These are phyloP conservation scores for Talaromyces sp. DNA, from an alignment of 2,329 filamentous ascomycete genomes.

Conservation along the genomic window DNA sequence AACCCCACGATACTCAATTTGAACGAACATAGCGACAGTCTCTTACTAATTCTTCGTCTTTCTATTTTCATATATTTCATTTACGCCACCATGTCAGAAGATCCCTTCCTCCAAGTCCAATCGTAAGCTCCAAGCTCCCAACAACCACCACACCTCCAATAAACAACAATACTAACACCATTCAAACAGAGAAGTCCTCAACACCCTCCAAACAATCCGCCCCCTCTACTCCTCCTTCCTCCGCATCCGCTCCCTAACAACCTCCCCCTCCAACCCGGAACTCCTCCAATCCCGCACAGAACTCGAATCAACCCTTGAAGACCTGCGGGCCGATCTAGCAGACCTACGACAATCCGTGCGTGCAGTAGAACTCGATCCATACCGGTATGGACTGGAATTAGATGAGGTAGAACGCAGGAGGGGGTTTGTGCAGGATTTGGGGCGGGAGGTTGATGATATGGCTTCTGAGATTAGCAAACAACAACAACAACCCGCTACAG, in stretches of 20 bases:
- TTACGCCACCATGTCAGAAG: constrained; percentile 26
- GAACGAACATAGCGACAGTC: background rate
- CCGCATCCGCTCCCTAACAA: constrained; percentile 84
- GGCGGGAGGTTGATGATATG: constrained; percentile 86
- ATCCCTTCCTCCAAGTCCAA: constrained; percentile 52
- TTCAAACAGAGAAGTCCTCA: constrained; percentile 73
- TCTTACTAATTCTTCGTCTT: background rate
- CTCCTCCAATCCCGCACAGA: constrained; percentile 66
- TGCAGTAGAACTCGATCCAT: constrained; percentile 83
- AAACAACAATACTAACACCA: constrained; percentile 3
- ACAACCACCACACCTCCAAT: background rate
- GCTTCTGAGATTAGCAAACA: constrained; percentile 69
- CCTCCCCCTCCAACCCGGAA: constrained; percentile 68
- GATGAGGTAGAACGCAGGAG: constrained; percentile 79
- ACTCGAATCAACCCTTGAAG: constrained; percentile 72
- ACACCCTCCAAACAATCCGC: constrained; percentile 75
- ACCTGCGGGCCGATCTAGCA: constrained; percentile 79
- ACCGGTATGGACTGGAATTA: constrained; percentile 79
- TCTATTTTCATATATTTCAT: background rate
- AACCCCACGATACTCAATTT: background rate
- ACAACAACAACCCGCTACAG: constrained; percentile 5
- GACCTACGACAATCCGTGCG: constrained; percentile 85
- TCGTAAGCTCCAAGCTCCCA: constrained; percentile 33
- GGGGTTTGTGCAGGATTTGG: constrained; percentile 83
- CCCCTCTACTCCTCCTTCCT: constrained; percentile 92